Base-by-base conservation (phyloP, 495 filamentous ascomycete genomes). In the Tuber aestivum region DNA sequence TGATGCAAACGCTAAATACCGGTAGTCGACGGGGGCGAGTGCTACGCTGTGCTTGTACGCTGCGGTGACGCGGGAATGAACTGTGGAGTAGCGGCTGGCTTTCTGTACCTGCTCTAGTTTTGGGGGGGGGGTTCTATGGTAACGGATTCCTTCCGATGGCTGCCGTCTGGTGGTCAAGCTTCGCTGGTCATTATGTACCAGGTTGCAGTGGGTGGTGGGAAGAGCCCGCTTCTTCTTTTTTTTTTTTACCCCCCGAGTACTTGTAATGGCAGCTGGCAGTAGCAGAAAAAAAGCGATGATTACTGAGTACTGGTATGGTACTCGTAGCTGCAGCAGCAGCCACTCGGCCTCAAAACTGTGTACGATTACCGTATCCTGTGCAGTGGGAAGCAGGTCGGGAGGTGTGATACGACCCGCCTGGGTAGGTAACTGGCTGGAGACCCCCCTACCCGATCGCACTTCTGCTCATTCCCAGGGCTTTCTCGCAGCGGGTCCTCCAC, bases 391-490 rank as follows among this genome's bases (percentile, higher is more conserved):
- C 56, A 65, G 4, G 27, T 65, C 12, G 27, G 14, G n/a, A 35
- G 27, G 56, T 35, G 56, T 65, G 27, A 65, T 65, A 18, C 14
- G 56, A 65, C 56, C 56, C 16, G 56, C 32, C 27, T 20, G 32
- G 14, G 16, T 14, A 27, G 9, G 56, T 65, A 16, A 65, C 27
- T 65, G 27, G 56, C 56, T 32, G 27, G 27, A 12, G 56, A 65
- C 27, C 27, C 56, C 50, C 56, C 56, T 35, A 35, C 56, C 56
- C 5, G 56, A 65, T 35, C 32, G 32, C 56, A 35, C 56, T 65
- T 65, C 14, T 65, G 56, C 56, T 65, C 56, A 35, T 65, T 65
- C 56, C 56, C 56, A 65, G 56, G 56, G 56, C 56, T 65, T 35
- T 35, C 56, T 65, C 56, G 56, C 56, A 65, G 56, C 56, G 32